Base-by-base conservation (phyloP, 257 asterid species). In the Solanum pinnatisectum region DNA sequence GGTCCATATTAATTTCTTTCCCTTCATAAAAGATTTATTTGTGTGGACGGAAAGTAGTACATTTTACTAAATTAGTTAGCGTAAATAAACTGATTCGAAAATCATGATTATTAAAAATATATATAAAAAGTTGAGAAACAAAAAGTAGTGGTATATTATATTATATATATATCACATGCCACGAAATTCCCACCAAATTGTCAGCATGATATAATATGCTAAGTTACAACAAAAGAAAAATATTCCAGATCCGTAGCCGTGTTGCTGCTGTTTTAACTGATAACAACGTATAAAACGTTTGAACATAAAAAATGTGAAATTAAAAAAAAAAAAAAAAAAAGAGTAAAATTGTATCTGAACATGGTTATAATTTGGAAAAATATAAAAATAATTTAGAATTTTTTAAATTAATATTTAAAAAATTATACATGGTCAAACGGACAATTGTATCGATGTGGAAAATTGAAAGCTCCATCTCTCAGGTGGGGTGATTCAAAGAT, bases 401-500 rank as follows among this genome's bases (percentile, higher is more conserved):
- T 16, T 16, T 6, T 0, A 56, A 56, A 56, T 56, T 56, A 56
- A 18, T 6, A 1, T 56, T 6, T 1, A 18, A 56, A 56, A 52
- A 18, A 56, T 65, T 25, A 25, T 65, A 11, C 9, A 25, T 65
- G 9, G 4, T 63, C 32, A 63, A 23, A 63, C 14, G 1, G 15
- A 10, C 33, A 4, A 30, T 76, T 5, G 67, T 25, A 49, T 33
- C 30, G 90, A 91, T 90, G 90, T 84, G 93, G 91, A 90, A 85
- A 89, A 83, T 63, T 86, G 91, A 87, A 84, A 91, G 90, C 89
- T 89, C 91, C 91, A 83, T 85, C 23, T 88, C 60, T 71, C 40
- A 67, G 88, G 78, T 90, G 78, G 90, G 97, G 92, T 89, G 95
- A 92, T 94, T 94, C 94, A 77, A 88, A 89, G 91, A 93, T 89